Base-by-base conservation (phyloP, 2,329 filamentous ascomycete genomes). In the Colletotrichum sp. region DNA sequence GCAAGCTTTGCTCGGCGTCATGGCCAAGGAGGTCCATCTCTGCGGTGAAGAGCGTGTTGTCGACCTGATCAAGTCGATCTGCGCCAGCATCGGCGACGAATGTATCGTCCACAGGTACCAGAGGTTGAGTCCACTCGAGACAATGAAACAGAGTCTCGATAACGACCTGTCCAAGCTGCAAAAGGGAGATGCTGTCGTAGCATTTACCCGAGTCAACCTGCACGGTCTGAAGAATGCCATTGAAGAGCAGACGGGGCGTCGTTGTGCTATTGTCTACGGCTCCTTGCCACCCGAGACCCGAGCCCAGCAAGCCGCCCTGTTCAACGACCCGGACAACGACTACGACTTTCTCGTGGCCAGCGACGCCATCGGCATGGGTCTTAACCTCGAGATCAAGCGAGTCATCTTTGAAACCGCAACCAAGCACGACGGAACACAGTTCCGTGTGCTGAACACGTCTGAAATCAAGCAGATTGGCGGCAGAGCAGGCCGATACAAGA, bases 381-480 rank as follows among this genome's bases (percentile, higher is more conserved):
- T 99, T 26, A 99, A 99, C 81, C 86, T 99, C 83, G 96, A 93
- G 85, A 95, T 98, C 83, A 97, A 96, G 82, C 94, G 98, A 30
- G 91, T 99, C 76, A 91, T 99, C 70, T 97, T 99, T 79, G 95
- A 98, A 81, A 89, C 93, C 1, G 90, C 93, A 3, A 86, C 89
- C 76, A 99, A 98, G 83, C 93, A 90, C 78, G 90, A 96, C 77
- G 94, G 94, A 2, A 81, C 79, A 1, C 85, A 87, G 7, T 88
- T 90, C 34, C 87, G 91, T 18, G 85, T 88, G 6, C 88, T 99
- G 28, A 87, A 89, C 1, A 88, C 94, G 5, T 93, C 96, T 0
- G 95, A 98, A 79, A 89, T 98, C 80, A 98, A 98, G 84, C 97
- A 99, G 82, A 99, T 99, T 81, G 97, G 93, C 66, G 97, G 97